Evolutionary conservation across 306 rosid genomes (phyloP).

Genomic region (Lupinus albus): DNA sequence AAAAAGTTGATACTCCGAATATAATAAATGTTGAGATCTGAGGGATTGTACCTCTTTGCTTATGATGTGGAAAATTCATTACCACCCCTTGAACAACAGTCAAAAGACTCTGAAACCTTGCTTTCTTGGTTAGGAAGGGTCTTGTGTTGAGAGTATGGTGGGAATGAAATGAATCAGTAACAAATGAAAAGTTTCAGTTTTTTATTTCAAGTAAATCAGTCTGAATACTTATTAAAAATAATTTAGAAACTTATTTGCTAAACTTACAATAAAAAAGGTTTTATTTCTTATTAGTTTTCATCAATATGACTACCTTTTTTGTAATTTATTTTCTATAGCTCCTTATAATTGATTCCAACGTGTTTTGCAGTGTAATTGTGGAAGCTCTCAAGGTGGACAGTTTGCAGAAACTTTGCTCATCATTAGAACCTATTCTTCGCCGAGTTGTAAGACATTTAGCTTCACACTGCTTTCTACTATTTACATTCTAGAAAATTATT

Average conservation of each 20-base stretch:
- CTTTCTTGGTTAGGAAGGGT: conserved; percentile 16
- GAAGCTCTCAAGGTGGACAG: conserved; percentile 86
- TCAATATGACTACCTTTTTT: conserved; percentile 11
- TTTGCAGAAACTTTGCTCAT: conserved; percentile 79
- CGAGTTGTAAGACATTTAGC: conserved; percentile 66
- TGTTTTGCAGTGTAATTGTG: conserved; percentile 69
- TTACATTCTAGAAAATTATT: conserved; percentile 1
- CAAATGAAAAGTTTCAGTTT: background rate
- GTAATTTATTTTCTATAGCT: conserved; percentile 19
- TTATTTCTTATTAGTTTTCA: conserved; percentile 11
- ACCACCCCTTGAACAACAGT: background rate
- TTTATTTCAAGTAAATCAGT: conserved; percentile 3
- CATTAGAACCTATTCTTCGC: conserved; percentile 80
- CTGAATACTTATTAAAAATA: background rate
- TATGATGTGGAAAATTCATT: background rate
- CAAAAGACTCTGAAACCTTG: background rate
- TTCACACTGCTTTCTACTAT: conserved; percentile 21
- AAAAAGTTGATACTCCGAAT: background rate
- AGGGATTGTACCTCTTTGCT: conserved; percentile 19
- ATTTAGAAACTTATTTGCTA: conserved; percentile 9
- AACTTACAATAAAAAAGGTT: background rate
- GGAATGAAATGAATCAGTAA: background rate
- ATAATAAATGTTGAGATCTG: background rate
- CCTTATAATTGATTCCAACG: conserved; percentile 13
- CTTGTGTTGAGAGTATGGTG: conserved; percentile 13